Conservation (phyloP, 139 green algal genomes). For the Micromonas commoda region DNA sequence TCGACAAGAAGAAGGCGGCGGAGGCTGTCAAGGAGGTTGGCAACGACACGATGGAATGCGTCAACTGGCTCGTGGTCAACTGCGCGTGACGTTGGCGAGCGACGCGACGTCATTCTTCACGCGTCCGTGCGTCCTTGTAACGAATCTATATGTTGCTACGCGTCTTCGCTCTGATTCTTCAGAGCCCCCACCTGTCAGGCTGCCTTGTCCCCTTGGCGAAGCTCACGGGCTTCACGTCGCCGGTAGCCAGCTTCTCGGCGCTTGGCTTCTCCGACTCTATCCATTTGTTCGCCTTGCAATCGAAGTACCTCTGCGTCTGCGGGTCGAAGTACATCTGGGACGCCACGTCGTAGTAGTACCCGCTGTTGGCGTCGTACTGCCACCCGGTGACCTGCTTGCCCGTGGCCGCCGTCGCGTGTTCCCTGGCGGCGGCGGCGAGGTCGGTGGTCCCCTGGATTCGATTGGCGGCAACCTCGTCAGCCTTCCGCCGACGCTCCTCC, state of each 20-base stretch:
- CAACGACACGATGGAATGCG: slow-evolving; percentile 46
- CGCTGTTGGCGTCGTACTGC: not conserved
- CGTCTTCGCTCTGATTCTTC: not conserved
- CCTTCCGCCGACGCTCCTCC: not conserved
- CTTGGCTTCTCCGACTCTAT: not conserved
- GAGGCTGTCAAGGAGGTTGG: slow-evolving; percentile 58
- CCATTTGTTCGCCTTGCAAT: slow-evolving; percentile 10
- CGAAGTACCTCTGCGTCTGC: not conserved
- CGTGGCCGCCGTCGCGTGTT: not conserved
- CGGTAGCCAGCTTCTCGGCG: not conserved
- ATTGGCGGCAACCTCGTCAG: not conserved
- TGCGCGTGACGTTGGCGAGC: not conserved
- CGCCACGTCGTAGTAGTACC: slow-evolving; percentile 12
- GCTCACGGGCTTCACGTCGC: too few species aligned
- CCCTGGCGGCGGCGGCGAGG: not conserved
- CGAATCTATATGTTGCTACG: not conserved
- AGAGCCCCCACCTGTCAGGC: slow-evolving; percentile 9
- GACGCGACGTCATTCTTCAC: not conserved
- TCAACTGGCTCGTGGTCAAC: slow-evolving; percentile 58
- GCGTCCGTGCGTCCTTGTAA: not conserved
- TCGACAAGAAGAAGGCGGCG: slow-evolving; percentile 47
- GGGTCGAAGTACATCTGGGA: slow-evolving; percentile 10
- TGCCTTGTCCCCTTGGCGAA: slow-evolving; percentile 4
- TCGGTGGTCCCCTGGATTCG: not conserved
- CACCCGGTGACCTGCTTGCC: not conserved